Evolutionary conservation across 116 monocot genomes (phyloP).

Genomic region (Cymodocea nodosa): DNA sequence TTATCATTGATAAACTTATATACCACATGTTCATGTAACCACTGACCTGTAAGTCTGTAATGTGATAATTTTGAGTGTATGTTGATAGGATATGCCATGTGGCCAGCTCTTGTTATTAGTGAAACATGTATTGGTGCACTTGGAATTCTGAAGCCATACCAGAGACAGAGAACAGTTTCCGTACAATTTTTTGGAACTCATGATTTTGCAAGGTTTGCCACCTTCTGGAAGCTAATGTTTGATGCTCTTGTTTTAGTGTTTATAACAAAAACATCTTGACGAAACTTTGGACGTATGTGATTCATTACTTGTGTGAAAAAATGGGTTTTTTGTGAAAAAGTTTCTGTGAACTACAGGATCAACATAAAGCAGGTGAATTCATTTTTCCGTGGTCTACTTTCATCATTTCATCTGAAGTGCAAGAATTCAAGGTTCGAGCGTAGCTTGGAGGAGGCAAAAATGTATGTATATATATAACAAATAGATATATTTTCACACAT

Average conservation of each 20-base stretch:
- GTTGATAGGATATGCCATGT: slow-evolving; percentile 87
- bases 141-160: slow-evolving; percentile 33
- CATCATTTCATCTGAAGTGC: slow-evolving; percentile 84
- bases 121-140: slow-evolving; percentile 46
- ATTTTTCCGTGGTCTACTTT: slow-evolving; percentile 76
- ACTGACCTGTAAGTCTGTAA: background rate
- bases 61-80: background rate
- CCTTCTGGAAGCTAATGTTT: background rate
- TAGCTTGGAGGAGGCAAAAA: slow-evolving; percentile 88
- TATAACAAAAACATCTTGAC: background rate
- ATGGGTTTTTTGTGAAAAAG: background rate
- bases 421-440: slow-evolving; percentile 63
- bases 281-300: too few relatives aligned
- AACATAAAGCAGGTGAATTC: slow-evolving; percentile 60
- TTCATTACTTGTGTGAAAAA: background rate
- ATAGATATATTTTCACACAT: too few relatives aligned
- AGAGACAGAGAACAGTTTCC: slow-evolving; percentile 45
- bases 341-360: slow-evolving; percentile 48
- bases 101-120: slow-evolving; percentile 85
- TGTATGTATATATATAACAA: slow-evolving; percentile 26
- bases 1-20: background rate
- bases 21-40: background rate
- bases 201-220: slow-evolving; percentile 91
- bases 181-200: slow-evolving; percentile 98
- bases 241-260: background rate